Evolutionary conservation across 2,329 filamentous ascomycete genomes (phyloP), one percentile per base, ranked within the genome.

Genomic region (Volutella citrinella): DNA sequence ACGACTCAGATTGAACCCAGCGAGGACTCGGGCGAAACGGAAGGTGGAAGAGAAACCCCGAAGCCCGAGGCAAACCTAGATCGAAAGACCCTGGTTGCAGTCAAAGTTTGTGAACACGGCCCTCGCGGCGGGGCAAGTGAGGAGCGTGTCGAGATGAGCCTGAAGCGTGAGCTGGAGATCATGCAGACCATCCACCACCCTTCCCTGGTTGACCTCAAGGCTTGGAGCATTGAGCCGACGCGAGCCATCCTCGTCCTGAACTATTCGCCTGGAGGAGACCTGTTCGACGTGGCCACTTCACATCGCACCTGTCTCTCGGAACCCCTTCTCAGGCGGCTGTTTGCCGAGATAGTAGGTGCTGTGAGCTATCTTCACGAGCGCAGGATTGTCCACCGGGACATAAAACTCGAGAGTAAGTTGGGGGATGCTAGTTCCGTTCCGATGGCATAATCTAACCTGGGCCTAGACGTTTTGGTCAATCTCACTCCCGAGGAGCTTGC

Each of bases 21-120:
- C 1, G 69, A 73, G 22, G 66, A 70, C 18, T 63, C 68, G 38
- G 57, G 44, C 34, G 45, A 56, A 51, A 38, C 54, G 50, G 52
- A 61, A 46, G 45, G 57, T 49, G 56, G 64, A 56, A 37, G 41
- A 15, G 34, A 48, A 13, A 49, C 52, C 45, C 34, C 58, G 33
- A 40, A 46, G 42, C 30, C 61, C 2, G 55, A 61, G 19, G 49
- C 54, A 25, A 49, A 51, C 6, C 49, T 62, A n/a, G 54, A 86
- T 43, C 80, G 82, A n/a, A 85, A 83, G 54, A 87, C 86, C 32
- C 69, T 98, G 11, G 93, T 97, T 4, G 93, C 93, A 3, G 81
- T 98, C 56, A 98, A 98, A 63, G 81, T 98, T 27, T 91, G 94
- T 56, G 88, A 96, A 60, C 89, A 95, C 63, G 93, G 91, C 5